Conservation (phyloP, 192 early-diverging fungal genomes). For the Umbelopsis vinacea region DNA sequence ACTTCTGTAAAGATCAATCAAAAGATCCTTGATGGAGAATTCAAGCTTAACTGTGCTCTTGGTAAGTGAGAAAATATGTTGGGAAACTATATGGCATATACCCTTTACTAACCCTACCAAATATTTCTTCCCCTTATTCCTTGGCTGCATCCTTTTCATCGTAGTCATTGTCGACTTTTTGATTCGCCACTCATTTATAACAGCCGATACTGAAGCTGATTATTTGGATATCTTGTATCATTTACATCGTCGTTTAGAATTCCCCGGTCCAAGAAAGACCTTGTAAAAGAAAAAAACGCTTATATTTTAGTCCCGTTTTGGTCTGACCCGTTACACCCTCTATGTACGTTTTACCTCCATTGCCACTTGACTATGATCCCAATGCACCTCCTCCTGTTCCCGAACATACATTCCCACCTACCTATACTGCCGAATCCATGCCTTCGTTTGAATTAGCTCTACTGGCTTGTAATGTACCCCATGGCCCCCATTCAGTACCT, state of each 20-base stretch:
- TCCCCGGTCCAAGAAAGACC: slow-evolving; percentile 59
- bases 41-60: slow-evolving; percentile 87
- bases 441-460: not conserved
- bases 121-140: not conserved
- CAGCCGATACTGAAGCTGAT: slow-evolving; percentile 80
- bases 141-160: not conserved
- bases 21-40: slow-evolving; percentile 54
- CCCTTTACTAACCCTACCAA: not conserved
- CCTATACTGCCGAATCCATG: not conserved
- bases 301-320: not conserved
- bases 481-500: not conserved
- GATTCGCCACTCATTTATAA: slow-evolving; percentile 74
- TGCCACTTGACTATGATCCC: slow-evolving; percentile 14
- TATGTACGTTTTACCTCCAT: slow-evolving; percentile 23
- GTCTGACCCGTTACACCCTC: not conserved
- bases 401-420: slow-evolving; percentile 5
- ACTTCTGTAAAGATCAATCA: slow-evolving; percentile 30
- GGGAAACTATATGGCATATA: not conserved
- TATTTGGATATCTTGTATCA: slow-evolving; percentile 73
- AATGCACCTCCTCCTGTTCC: slow-evolving; percentile 11
- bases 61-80: slow-evolving; percentile 14
- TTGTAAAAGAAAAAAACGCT: slow-evolving; percentile 20
- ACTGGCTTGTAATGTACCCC: not conserved
- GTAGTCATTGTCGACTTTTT: slow-evolving; percentile 81
- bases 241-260: slow-evolving; percentile 69